phyloP scores from a whole-genome alignment of 2,329 filamentous ascomycete genomes.

The Colletotrichum sp. region DNA sequence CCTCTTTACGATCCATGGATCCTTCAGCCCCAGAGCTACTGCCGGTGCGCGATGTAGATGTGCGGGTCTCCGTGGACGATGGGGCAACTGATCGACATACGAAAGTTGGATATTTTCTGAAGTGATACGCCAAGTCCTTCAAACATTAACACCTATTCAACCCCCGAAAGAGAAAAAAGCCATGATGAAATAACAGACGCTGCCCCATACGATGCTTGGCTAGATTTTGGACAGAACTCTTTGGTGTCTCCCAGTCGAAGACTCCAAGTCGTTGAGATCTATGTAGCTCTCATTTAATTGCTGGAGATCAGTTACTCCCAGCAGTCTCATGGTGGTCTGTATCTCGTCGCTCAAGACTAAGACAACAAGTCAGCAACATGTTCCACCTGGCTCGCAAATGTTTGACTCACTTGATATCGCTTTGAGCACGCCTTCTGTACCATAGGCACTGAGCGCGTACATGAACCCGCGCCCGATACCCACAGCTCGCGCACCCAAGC shows the following conservation, averaged over 20 bases:
- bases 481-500: neutral
- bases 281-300: neutral
- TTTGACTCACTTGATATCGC: neutral
- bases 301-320: neutral
- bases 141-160: rapidly evolving
- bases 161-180: rapidly evolving
- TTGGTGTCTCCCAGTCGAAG: neutral
- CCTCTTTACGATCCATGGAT: neutral
- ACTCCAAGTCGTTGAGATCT: neutral
- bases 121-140: neutral
- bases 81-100: neutral
- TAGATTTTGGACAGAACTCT: neutral
- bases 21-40: neutral
- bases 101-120: neutral
- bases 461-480: neutral
- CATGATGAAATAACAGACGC: neutral
- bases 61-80: neutral
- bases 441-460: neutral
- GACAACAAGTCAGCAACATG: neutral
- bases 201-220: neutral
- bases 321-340: neutral
- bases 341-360: neutral
- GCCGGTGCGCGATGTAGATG: neutral
- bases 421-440: neutral
- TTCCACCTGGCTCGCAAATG: rapidly evolving